Evolutionary conservation across 495 filamentous ascomycete species (phyloP), one percentile per base, ranked within the genome.

Genomic region (Penicillium riverlandense): DNA sequence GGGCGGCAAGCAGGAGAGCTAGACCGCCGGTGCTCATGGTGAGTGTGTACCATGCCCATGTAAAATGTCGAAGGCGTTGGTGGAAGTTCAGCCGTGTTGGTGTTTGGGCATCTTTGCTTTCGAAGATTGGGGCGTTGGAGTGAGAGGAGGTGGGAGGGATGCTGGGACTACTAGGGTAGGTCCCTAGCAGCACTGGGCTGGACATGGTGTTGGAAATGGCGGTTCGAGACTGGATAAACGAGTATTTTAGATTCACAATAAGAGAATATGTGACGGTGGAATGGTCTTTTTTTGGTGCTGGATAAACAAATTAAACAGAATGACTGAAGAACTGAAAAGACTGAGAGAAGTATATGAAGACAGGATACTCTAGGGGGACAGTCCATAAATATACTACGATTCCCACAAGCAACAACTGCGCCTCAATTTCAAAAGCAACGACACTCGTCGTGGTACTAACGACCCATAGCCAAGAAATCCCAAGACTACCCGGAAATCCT

Each of bases 31-130:
- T 82, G 32, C 79, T 77, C 80, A 86, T 85, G 12, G 77, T 81
- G 12, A 81, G 57, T 9, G 79, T 83, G 57, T 80, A 88, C 75
- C 81, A 85, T 16, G 81, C 80, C 76, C 80, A 85, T n/a, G 83
- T 86, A 54, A 85, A 84, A 50, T 85, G 83, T 42, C 75, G 67
- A 4, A 85, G 61, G 6, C 82, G 68, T 43, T 73, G 65, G 8
- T 62, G 55, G 30, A 76, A 43, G 38, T 27, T n/a, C 11, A 67
- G 10, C 7, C 27, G 48, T 12, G 36, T 28, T 13, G 42, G 47
- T 11, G 58, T 59, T 27, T 55, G 33, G 38, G 36, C 36, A 14
- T 54, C 45, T 38, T 65, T 54, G 5, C 29, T 14, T 11, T 65
- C 47, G 12, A 67, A 40, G 35, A 60, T 61, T 7, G 53, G 48